These are phyloP conservation scores for Sextonia rubra DNA, from an alignment of 164 flowering plant genomes.

Conservation along the genomic window DNA sequence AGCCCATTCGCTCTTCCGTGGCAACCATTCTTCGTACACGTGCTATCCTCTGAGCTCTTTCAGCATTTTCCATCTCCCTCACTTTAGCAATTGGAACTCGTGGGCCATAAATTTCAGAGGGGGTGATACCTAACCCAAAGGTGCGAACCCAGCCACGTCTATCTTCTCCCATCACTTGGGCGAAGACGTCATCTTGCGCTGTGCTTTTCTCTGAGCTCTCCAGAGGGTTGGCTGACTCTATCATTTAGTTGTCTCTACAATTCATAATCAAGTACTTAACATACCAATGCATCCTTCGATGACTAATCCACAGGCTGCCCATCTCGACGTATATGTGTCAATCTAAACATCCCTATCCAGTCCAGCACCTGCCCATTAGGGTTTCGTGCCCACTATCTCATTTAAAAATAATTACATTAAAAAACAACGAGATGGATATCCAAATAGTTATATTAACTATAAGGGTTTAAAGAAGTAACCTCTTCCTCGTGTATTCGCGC, in stretches of 20 bases:
- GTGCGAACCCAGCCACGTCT: constrained; percentile 6
- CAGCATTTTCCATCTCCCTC: not conserved
- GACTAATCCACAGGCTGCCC: constrained; percentile 26
- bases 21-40: too few relatives aligned
- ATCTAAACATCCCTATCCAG: constrained; percentile 24
- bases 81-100: not conserved
- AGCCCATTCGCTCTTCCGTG: too few relatives aligned
- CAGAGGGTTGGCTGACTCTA: constrained; percentile 4
- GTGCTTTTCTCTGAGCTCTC: not conserved
- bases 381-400: constrained; percentile 8
- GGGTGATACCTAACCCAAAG: constrained; percentile 12
- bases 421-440: not conserved
- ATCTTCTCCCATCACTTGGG: constrained; percentile 19
- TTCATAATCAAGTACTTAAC: not conserved
- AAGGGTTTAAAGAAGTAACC: constrained; percentile 9
- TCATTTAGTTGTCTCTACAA: constrained; percentile 20
- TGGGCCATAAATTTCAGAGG: constrained; percentile 6
- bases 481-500: constrained; percentile 29
- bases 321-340: constrained; percentile 24
- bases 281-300: constrained; percentile 20
- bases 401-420: not conserved
- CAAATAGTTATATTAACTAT: not conserved
- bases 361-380: constrained; percentile 17
- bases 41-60: too few relatives aligned
- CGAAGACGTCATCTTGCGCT: constrained; percentile 14